Evolutionary conservation across 2,329 filamentous ascomycete genomes (phyloP).

Genomic region (Sordariomycetes sp.): DNA sequence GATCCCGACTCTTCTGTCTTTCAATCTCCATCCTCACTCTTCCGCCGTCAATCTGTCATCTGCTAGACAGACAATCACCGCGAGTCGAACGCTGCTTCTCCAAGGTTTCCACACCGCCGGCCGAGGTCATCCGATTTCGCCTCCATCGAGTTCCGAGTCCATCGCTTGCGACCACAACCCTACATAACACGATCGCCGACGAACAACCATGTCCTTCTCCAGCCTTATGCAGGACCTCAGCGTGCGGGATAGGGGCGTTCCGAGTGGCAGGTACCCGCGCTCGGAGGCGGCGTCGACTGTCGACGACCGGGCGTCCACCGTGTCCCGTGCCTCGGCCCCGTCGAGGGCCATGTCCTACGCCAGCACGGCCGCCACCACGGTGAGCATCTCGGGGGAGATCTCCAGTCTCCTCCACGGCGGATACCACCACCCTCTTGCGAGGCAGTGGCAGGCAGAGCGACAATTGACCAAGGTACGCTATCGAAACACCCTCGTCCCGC

Average conservation of each 20-base stretch:
- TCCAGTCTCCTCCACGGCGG: slow-evolving; percentile 76
- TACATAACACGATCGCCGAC: neutral
- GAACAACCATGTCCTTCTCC: slow-evolving; percentile 51
- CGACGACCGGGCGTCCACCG: slow-evolving; percentile 50
- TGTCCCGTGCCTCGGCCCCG: slow-evolving; percentile 49
- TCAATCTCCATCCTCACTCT: neutral
- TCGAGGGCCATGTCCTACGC: slow-evolving; percentile 56
- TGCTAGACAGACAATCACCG: neutral
- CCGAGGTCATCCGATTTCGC: neutral
- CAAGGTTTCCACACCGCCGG: neutral
- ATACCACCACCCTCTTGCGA: slow-evolving; percentile 69
- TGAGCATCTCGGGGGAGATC: slow-evolving; percentile 65
- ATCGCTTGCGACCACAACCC: neutral
- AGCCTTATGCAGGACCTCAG: slow-evolving; percentile 56
- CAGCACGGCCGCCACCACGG: slow-evolving; percentile 56
- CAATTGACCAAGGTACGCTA: slow-evolving; percentile 68
- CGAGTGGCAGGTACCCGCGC: slow-evolving; percentile 30
- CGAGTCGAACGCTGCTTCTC: neutral
- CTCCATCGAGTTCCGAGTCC: neutral
- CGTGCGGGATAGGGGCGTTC: slow-evolving; percentile 40
- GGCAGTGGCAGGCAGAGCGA: slow-evolving; percentile 74
- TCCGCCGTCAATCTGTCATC: neutral
- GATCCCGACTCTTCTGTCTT: neutral
- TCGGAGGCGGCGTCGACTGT: slow-evolving; percentile 38
- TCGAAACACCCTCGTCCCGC: neutral